Percentiles rank a stretch among this genome's conserved stretches.
Conservation (phyloP, 306 rosid species). For the Casuarina cunninghamiana region DNA sequence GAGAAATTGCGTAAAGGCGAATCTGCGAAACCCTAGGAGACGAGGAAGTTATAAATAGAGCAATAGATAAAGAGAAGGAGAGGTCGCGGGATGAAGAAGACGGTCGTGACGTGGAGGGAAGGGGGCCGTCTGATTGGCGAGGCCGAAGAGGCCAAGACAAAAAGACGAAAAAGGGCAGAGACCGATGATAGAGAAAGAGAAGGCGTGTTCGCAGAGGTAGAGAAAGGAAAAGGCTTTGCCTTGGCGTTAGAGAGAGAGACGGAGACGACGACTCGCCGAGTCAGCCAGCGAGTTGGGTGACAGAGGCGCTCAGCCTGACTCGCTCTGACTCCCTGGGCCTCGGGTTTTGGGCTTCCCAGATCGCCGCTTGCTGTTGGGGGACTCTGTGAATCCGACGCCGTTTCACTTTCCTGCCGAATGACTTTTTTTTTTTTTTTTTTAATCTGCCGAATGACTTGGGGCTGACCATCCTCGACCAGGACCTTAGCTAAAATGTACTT, state of each 20-base stretch:
- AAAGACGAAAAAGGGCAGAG: constrained; percentile 63
- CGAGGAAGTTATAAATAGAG: constrained; percentile 40
- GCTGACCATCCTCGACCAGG: too few species aligned
- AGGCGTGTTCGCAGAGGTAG: constrained; percentile 33
- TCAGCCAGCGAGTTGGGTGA: background rate
- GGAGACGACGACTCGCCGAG: constrained; percentile 47
- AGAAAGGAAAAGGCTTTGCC: constrained; percentile 16
- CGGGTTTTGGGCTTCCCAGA: background rate
- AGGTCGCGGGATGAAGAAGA: constrained; percentile 52
- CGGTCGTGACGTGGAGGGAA: constrained; percentile 66
- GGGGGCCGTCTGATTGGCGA: constrained; percentile 53
- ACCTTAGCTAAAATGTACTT: too few species aligned
- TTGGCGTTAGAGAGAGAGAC: constrained; percentile 25
- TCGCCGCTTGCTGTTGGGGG: too few species aligned
- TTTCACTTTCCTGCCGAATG: too few species aligned
- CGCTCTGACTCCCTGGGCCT: background rate
- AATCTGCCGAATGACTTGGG: too few species aligned
- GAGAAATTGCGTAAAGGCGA: background rate
- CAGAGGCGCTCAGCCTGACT: constrained; percentile 21
- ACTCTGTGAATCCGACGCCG: too few species aligned
- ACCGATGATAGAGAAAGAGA: constrained; percentile 24
- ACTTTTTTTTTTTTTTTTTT: too few species aligned
- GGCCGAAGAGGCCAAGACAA: constrained; percentile 26
- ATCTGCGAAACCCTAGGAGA: constrained; percentile 58
- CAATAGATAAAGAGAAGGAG: constrained; percentile 28